Evolutionary conservation across 805 yeast genomes (phyloP), one percentile per base, ranked within the genome.

Genomic region (Candida argentea): DNA sequence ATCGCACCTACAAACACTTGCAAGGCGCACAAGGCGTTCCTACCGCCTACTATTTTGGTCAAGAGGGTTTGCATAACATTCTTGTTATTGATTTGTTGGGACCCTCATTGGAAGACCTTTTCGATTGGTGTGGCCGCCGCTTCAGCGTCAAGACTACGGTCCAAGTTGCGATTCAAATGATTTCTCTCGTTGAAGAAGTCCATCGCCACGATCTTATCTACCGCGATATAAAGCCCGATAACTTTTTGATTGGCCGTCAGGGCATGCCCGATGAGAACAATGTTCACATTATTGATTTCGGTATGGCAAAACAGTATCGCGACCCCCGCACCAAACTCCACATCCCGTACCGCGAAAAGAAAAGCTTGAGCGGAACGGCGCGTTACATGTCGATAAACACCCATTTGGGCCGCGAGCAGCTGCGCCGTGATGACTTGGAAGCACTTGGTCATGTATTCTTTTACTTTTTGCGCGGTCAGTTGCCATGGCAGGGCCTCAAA

Each of bases 401-500:
- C n/a, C 93, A 81, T 58, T 57, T 81, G 44, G 91, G 91, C 2
- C 65, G 87, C 43, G 93, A 81, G 48, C 93, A 81, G 49, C 74
- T 78, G 42, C 67, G 93, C 57, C 60, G 93, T 52, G 93, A 81
- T 49, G 93, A 81, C 52, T 64, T 81, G 44, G 93, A 81, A 55
- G 73, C 82, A 6, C 57, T 81, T 42, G 91, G 89, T 11, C 91
- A 81, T 55, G 91, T 81, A 1, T 81, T 81, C 46, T 72, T 81
- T 48, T 81, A 81, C 52, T 81, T 81, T 44, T 52, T 80, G 31
- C 68, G 82, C 46, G 91, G 93, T 16, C 78, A 75, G 37, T 64
- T 81, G 47, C 93, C 93, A 25, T 81, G 93, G 93, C 93, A 81
- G 56, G 93, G 93, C n/a, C 58, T 81, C 35, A 81, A 80, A 53